Percentiles rank a stretch among this genome's conserved stretches.
These are phyloP conservation scores for Fusarium brachygibbosum DNA, from an alignment of 2,329 filamentous ascomycete species.

Conservation along the genomic window DNA sequence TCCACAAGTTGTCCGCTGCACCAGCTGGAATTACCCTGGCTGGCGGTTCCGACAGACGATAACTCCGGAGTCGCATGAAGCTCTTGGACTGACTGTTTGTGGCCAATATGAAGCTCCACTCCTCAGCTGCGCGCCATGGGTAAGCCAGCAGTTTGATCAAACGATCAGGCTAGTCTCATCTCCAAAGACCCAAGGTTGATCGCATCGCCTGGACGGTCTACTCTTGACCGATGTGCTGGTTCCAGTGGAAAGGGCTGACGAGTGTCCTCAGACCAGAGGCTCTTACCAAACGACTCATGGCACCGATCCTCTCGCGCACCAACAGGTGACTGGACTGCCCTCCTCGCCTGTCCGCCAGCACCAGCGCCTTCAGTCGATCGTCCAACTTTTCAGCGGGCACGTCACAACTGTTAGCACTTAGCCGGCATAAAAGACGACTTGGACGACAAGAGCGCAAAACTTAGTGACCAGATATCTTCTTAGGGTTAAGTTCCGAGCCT, in stretches of 20 bases:
- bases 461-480: slow-evolving; percentile 76
- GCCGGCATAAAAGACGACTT: slow-evolving; percentile 73
- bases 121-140: slow-evolving; percentile 39
- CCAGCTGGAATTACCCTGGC: slow-evolving; percentile 47
- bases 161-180: slow-evolving; percentile 42
- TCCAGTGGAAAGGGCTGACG: slow-evolving; percentile 80
- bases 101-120: slow-evolving; percentile 62
- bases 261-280: slow-evolving; percentile 78
- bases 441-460: slow-evolving; percentile 81
- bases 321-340: slow-evolving; percentile 70
- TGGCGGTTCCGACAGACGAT: slow-evolving; percentile 61
- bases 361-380: slow-evolving; percentile 49
- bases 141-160: slow-evolving; percentile 43
- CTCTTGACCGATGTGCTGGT: slow-evolving; percentile 65
- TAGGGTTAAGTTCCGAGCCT: slow-evolving; percentile 98
- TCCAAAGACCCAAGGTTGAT: slow-evolving; percentile 42
- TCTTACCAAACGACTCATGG: slow-evolving; percentile 86
- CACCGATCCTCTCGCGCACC: slow-evolving; percentile 69
- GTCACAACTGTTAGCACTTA: slow-evolving; percentile 50
- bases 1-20: slow-evolving; percentile 57
- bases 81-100: slow-evolving; percentile 62
- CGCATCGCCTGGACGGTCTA: slow-evolving; percentile 56
- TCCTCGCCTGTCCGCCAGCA: slow-evolving; percentile 62
- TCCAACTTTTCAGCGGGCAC: slow-evolving; percentile 66
- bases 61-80: slow-evolving; percentile 54